Evolutionary conservation across 768 basidiomycete species (phyloP).

Genomic region (Leccinum ochraceum): DNA sequence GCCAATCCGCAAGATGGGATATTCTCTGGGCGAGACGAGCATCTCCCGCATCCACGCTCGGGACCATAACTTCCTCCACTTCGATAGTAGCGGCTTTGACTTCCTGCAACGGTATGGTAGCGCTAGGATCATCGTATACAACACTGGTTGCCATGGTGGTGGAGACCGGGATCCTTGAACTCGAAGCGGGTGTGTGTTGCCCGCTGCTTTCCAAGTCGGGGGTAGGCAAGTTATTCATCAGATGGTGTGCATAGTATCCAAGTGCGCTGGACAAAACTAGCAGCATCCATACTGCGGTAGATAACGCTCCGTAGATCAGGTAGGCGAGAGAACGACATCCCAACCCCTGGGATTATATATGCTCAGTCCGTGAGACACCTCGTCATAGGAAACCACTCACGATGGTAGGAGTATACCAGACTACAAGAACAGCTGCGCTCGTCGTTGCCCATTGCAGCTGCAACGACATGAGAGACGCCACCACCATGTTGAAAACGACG

Average conservation of each 20-base stretch:
- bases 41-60: background rate
- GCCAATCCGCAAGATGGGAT: conserved; percentile 6
- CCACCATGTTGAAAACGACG: conserved; percentile 25
- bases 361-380: background rate
- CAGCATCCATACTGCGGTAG: conserved; percentile 33
- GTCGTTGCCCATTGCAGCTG: conserved; percentile 37
- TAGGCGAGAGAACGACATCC: conserved; percentile 39
- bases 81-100: background rate
- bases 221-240: background rate
- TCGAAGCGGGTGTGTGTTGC: background rate
- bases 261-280: conserved; percentile 32
- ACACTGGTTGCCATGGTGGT: background rate
- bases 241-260: conserved; percentile 22
- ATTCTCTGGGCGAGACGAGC: background rate
- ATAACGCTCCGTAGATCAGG: conserved; percentile 29
- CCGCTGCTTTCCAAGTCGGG: background rate
- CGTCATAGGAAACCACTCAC: conserved; percentile 8
- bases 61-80: background rate
- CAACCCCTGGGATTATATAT: conserved; percentile 19
- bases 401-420: conserved; percentile 34
- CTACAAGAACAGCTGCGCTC: conserved; percentile 28
- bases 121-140: background rate
- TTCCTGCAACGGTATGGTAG: background rate
- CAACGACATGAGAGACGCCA: conserved; percentile 34
- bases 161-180: background rate